phyloP scores from a whole-genome alignment of 2,329 filamentous ascomycete species.

The Shiraia sp. region DNA sequence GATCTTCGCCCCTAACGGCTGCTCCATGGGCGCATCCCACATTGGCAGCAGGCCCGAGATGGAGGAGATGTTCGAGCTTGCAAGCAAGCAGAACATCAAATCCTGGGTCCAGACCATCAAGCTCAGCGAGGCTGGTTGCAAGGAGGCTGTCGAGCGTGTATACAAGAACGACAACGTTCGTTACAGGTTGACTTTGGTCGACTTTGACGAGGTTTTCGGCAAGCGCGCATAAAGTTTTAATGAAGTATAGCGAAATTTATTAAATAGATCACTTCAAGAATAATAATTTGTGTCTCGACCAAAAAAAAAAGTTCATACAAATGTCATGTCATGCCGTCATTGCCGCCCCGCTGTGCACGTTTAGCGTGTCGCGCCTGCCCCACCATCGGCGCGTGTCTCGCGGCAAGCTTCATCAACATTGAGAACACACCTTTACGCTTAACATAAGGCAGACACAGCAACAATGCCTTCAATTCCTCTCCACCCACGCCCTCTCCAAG shows the following conservation, averaged over 20 bases:
- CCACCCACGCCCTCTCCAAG: slow-evolving; percentile 12
- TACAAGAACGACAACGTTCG: slow-evolving; percentile 69
- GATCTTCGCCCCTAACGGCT: slow-evolving; percentile 74
- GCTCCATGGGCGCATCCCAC: slow-evolving; percentile 56
- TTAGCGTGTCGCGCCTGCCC: slow-evolving; percentile 10
- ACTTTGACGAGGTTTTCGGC: slow-evolving; percentile 70
- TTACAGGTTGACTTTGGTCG: slow-evolving; percentile 72
- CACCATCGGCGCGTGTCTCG: too few species aligned
- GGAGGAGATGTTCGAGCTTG: slow-evolving; percentile 56
- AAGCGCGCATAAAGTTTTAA: slow-evolving; percentile 38
- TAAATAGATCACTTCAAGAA: not conserved
- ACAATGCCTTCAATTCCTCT: slow-evolving; percentile 39
- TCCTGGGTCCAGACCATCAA: slow-evolving; percentile 67
- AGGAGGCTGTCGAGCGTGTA: slow-evolving; percentile 70
- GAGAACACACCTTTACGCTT: not conserved
- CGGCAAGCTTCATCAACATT: not conserved
- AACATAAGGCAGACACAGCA: not conserved
- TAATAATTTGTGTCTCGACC: not conserved
- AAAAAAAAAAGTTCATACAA: slow-evolving; percentile 2
- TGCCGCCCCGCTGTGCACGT: slow-evolving; percentile 9
- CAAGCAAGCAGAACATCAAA: slow-evolving; percentile 56
- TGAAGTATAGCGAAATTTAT: not conserved
- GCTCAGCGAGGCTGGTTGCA: slow-evolving; percentile 71
- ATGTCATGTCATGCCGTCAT: slow-evolving; percentile 4
- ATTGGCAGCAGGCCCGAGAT: slow-evolving; percentile 57